Evolutionary conservation across 169 alveolate genomes (phyloP).

Genomic region (Eimeria maxima): DNA sequence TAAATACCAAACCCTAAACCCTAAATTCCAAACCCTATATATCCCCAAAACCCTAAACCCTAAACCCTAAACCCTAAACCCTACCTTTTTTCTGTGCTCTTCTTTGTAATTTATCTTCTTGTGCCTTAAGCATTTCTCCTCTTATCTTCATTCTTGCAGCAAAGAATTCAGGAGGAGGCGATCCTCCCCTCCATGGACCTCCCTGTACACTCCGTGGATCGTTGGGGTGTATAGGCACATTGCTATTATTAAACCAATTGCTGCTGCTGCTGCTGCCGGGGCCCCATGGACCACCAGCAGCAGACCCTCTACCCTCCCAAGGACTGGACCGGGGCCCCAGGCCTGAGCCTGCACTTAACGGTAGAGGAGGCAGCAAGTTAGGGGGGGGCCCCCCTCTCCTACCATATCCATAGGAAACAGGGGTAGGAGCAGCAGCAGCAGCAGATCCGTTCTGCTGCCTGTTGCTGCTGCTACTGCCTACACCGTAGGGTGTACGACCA

Average conservation of each 20-base stretch:
- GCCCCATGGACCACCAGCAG: not conserved
- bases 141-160: conserved; percentile 5
- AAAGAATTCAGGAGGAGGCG: conserved; percentile 9
- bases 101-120: not conserved
- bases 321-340: too few relatives aligned
- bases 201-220: not conserved
- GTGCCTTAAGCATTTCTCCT: not conserved
- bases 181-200: not conserved
- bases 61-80: conserved; percentile 24
- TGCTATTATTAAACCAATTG: too few relatives aligned
- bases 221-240: conserved; percentile 1
- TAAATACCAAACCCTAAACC: too few relatives aligned
- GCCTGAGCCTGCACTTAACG: conserved; percentile 6
- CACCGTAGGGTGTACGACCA: not conserved
- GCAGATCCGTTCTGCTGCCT: too few relatives aligned
- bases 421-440: not conserved
- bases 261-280: conserved; percentile 17
- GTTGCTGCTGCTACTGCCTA: not conserved
- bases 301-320: not conserved
- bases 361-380: conserved; percentile 5
- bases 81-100: conserved; percentile 23
- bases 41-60: too few relatives aligned
- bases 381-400: not conserved
- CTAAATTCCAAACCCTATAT: too few relatives aligned
- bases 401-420: not conserved